A percentile compares a stretch with the other conserved stretches of the same genome.
Conservation (phyloP, 176 grass and related monocot species). For the Hordeum vulgare region MorexV3_pseudomolecules_assembly NC_058519.1:571937221-571937720, state of each 20-base stretch:
- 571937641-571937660: background rate
- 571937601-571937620: background rate
- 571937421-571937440: background rate
- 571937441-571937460: background rate
- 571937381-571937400: conserved; percentile 89
- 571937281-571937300: conserved; percentile 79
- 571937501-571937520: background rate
- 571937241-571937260: conserved; percentile 85
- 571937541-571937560: background rate
- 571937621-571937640: background rate
- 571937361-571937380: conserved; percentile 66
- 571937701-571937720: no score
- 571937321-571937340: conserved; percentile 86
- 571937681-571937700: no score
- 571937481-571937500: background rate
- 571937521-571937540: background rate
- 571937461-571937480: background rate
- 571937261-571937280: conserved; percentile 83
- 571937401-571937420: conserved; percentile 37
- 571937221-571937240: conserved; percentile 93
- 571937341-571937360: conserved; percentile 59
- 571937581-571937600: background rate
- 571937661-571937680: no score
- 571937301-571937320: conserved; percentile 88
- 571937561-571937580: background rate